phyloP scores from a whole-genome alignment of 2,329 filamentous ascomycete genomes.

The Periconia sp. region DNA sequence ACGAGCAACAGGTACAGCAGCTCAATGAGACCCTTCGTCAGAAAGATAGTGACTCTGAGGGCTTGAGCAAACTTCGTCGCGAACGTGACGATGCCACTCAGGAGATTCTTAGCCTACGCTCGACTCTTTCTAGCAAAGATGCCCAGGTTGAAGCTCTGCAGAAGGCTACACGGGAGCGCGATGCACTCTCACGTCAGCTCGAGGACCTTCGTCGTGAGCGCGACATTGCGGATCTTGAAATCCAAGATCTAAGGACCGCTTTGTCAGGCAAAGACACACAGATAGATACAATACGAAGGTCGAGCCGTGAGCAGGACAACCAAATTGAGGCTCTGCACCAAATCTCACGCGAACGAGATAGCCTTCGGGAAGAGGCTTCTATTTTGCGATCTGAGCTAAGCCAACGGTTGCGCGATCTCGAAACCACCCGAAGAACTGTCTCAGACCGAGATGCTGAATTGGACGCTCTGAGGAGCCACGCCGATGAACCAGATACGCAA shows the following conservation, averaged over 20 bases:
- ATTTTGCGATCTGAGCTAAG: constrained; percentile 36
- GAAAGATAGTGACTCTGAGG: constrained; percentile 39
- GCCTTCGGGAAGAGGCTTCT: constrained; percentile 35
- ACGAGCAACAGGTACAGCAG: constrained; percentile 41
- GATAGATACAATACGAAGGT: constrained; percentile 34
- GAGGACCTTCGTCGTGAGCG: constrained; percentile 38
- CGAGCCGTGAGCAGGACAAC: constrained; percentile 35
- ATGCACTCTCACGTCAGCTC: constrained; percentile 34
- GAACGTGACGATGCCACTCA: constrained; percentile 43
- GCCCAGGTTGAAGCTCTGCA: constrained; percentile 39
- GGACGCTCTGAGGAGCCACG: constrained; percentile 40
- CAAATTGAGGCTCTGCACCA: constrained; percentile 33
- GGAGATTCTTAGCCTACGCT: constrained; percentile 36
- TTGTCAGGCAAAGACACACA: constrained; percentile 37
- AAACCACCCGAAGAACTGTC: constrained; percentile 42
- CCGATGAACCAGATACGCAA: constrained; percentile 47
- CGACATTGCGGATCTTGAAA: constrained; percentile 30
- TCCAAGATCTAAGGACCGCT: constrained; percentile 13
- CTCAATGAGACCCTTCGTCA: constrained; percentile 33
- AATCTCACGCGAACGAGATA: constrained; percentile 41
- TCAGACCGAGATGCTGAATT: constrained; percentile 45
- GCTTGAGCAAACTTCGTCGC: constrained; percentile 29
- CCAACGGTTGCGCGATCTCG: constrained; percentile 43
- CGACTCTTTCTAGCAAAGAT: constrained; percentile 35
- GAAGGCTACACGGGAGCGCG: constrained; percentile 34